Evolutionary conservation across 495 filamentous ascomycete species (phyloP).

Genomic region (Tuber aestivum): DNA sequence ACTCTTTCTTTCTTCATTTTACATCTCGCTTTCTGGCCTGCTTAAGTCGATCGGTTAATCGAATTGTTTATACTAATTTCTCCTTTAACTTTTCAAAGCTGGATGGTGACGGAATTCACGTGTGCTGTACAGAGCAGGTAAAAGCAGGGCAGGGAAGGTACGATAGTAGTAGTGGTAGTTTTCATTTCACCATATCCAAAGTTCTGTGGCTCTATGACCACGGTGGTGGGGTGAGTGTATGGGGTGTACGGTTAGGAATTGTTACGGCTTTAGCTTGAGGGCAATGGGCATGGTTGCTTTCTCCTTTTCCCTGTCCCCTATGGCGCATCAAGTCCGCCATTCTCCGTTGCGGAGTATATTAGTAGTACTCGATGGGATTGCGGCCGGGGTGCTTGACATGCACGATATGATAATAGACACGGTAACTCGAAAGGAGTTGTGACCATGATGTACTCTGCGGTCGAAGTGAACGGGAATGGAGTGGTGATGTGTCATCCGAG

Average conservation of each 20-base stretch:
- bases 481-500: neutral
- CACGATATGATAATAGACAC: neutral
- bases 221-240: neutral
- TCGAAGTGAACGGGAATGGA: neutral
- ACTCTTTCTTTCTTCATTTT: neutral
- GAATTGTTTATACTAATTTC: neutral
- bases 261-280: neutral
- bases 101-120: neutral
- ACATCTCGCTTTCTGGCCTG: slow-evolving; percentile 8
- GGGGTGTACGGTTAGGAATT: neutral
- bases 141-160: neutral
- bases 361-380: neutral
- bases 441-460: neutral
- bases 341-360: neutral
- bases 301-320: neutral
- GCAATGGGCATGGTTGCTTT: neutral
- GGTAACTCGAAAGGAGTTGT: neutral
- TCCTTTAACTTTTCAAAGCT: neutral
- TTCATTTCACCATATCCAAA: neutral
- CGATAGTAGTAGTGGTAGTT: neutral
- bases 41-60: neutral
- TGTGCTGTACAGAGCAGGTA: neutral
- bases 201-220: neutral
- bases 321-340: neutral
- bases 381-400: neutral